Percentiles rank a stretch among this genome's conserved stretches.
Conservation (phyloP, 805 yeast genomes). For the Diddensiella santjacobensis region DNA sequence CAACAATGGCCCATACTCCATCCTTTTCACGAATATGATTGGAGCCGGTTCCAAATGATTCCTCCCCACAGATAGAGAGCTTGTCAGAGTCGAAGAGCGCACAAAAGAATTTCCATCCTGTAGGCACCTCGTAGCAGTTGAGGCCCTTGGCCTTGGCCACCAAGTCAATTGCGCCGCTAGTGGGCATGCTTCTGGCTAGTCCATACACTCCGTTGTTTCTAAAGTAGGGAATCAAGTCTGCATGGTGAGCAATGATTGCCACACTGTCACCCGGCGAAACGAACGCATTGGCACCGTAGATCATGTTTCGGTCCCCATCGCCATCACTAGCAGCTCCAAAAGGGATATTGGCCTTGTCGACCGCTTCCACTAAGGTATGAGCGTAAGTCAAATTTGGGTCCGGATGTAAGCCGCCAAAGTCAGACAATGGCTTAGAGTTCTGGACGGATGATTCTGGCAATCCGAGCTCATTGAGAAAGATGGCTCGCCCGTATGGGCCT, state of each 20-base stretch:
- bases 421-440: slow-evolving; percentile 75
- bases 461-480: slow-evolving; percentile 82
- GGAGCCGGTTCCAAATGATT: slow-evolving; percentile 96
- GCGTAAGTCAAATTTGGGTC: slow-evolving; percentile 98
- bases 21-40: slow-evolving; percentile 97
- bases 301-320: slow-evolving; percentile 98
- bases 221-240: slow-evolving; percentile 90
- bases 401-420: slow-evolving; percentile 96
- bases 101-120: slow-evolving; percentile 99
- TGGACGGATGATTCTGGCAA: slow-evolving; percentile 68
- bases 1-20: slow-evolving; percentile 96
- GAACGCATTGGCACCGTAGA: slow-evolving; percentile 89
- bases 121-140: slow-evolving; percentile 88
- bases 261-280: slow-evolving; percentile 98
- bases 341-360: slow-evolving; percentile 75
- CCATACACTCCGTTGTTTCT: slow-evolving; percentile 81
- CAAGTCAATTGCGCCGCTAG: slow-evolving; percentile 87
- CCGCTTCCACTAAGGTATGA: slow-evolving; percentile 74
- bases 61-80: slow-evolving; percentile 96
- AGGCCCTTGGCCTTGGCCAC: slow-evolving; percentile 79
- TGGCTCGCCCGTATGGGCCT: slow-evolving; percentile 88
- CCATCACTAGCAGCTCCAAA: slow-evolving; percentile 99
- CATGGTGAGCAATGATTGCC: slow-evolving; percentile 94
- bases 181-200: slow-evolving; percentile 96
- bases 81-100: slow-evolving; percentile 90